Evolutionary conservation across 805 yeast genomes (phyloP).

Genomic region (Maudiozyma serrabonitensis): DNA sequence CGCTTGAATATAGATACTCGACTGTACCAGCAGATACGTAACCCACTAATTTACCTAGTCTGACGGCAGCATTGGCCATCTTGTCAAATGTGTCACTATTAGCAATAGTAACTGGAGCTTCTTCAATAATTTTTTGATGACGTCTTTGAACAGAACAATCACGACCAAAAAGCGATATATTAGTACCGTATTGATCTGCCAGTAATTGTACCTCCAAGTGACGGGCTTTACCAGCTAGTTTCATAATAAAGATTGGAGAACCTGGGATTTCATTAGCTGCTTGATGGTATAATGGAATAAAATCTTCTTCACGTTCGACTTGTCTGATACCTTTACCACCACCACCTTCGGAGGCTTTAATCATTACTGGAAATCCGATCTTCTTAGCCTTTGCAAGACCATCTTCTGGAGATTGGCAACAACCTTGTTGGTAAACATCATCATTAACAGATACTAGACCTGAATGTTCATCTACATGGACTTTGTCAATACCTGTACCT

Average conservation of each 20-base stretch:
- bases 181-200: constrained; percentile 97
- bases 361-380: constrained; percentile 98
- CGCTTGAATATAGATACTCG: constrained; percentile 89
- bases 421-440: constrained; percentile 76
- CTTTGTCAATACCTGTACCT: constrained; percentile 92
- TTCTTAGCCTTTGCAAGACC: constrained; percentile 76
- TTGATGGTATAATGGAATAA: constrained; percentile 69
- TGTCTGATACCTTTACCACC: constrained; percentile 99
- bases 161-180: constrained; percentile 94
- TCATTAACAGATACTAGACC: constrained; percentile 85
- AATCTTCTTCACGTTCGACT: constrained; percentile 77
- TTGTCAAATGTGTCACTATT: constrained; percentile 70
- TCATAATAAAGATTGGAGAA: constrained; percentile 96
- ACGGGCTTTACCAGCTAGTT: constrained; percentile 94
- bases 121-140: constrained; percentile 97
- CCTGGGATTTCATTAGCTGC: constrained; percentile 98
- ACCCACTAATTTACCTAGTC: constrained; percentile 94
- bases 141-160: constrained; percentile 99
- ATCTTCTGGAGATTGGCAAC: constrained; percentile 77
- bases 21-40: constrained; percentile 99
- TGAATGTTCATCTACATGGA: constrained; percentile 53
- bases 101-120: constrained; percentile 97
- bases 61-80: constrained; percentile 96
- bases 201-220: constrained; percentile 95
- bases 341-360: constrained; percentile 99